Evolutionary conservation across 2,329 filamentous ascomycete genomes (phyloP), one percentile per base, ranked within the genome.

Genomic region (Grosmannia clavigera): DNA sequence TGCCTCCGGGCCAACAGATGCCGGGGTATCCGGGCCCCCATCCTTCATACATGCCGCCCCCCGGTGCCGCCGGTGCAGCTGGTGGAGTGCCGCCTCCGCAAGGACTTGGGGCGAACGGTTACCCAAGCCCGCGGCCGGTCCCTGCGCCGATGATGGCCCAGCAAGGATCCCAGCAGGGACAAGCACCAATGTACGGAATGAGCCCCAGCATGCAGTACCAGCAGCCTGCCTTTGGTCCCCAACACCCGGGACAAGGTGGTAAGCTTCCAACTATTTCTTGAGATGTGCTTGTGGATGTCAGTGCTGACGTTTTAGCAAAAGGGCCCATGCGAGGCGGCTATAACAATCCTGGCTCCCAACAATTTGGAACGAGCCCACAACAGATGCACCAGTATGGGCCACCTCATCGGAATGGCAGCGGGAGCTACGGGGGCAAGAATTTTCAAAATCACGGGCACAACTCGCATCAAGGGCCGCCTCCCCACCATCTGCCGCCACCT

Each of bases 111-210:
- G 79, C 82, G 9, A 88, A 86, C 66, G 90, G 90, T 19, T 96
- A 89, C 68, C 88, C 90, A n/a, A 96, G 92, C 70, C 92, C 92
- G 1, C 83, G 91, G 55, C 85, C 86, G 1, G 62, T 62, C 33
- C 71, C 77, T 25, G 90, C 94, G 14, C 86, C 90, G 2, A 90
- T 95, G 85, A 97, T 97, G 92, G 88, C 86, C 68, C 92, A 92
- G 65, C 90, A 96, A 74, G 90, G 90, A 60, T 96, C 92, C 33
- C 92, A 96, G 68, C 92, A 95, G 71, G 91, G 92, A 50, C 90
- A 95, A 70, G 84, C 76, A 67, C 84, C 76, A 68, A 83, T 78
- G 74, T 92, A 81, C 77, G 87, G 82, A 64, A 89, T 92, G 85
- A 88, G 85, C 67, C 86, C 86, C 52, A 85, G 79, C 58, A 80